Base-by-base conservation (phyloP, 163 green algal genomes). In the Scenedesmus sp. region DNA sequence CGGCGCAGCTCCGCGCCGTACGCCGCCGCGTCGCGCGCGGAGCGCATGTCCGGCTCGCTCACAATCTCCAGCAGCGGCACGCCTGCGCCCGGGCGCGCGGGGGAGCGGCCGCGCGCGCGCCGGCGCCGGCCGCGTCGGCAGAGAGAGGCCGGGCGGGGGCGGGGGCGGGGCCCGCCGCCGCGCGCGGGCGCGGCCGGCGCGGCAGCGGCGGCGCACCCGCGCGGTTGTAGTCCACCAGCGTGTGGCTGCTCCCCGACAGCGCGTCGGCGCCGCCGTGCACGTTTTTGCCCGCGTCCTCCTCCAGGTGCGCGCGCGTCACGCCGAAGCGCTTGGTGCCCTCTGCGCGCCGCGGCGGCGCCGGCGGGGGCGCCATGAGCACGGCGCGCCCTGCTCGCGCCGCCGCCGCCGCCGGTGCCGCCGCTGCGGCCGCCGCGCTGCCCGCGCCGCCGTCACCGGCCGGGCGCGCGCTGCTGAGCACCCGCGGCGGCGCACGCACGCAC, bases 1-100 rank as follows among this genome's bases (percentile, higher is more conserved):
- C 95, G 88, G 5, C 92, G 84, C 57, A 99, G 76, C 88, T 99
- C 95, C 4, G 90, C 83, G 20, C 85, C 95, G 77, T 99, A 99
- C 9, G 89, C 92, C 15, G 94, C 93, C 24, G 95, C 96, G 69
- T 99, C 94, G 6, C 70, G 66, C 0, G 89, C 93, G 29, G 54
- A 92, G 36, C 90, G 87, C 87, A 99, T 91, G 87, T 99, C 96
- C 10, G 96, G 96, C 69, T 95, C 93, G 0, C 86, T 91, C 70
- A 99, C 96, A 66, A 99, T 97, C 89, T 99, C 96, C 70, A 98
- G 81, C 86, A 99, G 86, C 11, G 96, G 93, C 44, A 98, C 92
- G 26, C 96, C 92, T 88, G 69, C 26, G 33, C 7, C 39, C 7
- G 7, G 39, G 7, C 7, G 10, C 39, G 39, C 39, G 7, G 39